Evolutionary conservation across 1,284 basidiomycete genomes (phyloP).

Genomic region (Trametes hirsuta): DNA sequence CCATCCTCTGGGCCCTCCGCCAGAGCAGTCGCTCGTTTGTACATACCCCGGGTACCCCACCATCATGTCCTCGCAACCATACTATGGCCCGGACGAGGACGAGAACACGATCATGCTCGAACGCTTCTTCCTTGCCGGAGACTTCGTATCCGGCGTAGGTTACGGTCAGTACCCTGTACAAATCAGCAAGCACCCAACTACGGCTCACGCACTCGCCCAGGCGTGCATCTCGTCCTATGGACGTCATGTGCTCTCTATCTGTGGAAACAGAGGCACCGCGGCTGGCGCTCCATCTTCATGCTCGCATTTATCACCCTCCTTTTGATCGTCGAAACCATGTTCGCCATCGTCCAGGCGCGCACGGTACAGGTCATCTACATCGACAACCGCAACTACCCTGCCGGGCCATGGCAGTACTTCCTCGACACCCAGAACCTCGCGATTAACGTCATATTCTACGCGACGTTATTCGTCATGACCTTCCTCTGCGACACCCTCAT

Average conservation of each 20-base stretch:
- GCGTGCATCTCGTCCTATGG: conserved; percentile 44
- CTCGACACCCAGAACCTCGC: conserved; percentile 39
- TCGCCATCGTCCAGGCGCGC: conserved; percentile 39
- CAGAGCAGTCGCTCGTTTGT: conserved; percentile 13
- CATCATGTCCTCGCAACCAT: conserved; percentile 16
- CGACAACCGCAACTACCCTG: conserved; percentile 48
- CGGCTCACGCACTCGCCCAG: conserved; percentile 21
- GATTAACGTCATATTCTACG: conserved; percentile 47
- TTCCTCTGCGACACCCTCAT: conserved; percentile 40
- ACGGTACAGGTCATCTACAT: conserved; percentile 44
- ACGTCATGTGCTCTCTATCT: conserved; percentile 41
- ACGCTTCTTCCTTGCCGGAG: conserved; percentile 28
- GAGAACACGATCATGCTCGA: conserved; percentile 20
- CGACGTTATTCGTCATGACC: conserved; percentile 45
- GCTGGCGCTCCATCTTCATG: conserved; percentile 36
- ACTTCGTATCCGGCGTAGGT: conserved; percentile 24
- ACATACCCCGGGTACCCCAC: background rate
- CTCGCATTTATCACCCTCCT: conserved; percentile 45
- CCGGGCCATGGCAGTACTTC: conserved; percentile 44
- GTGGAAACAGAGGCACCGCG: conserved; percentile 40
- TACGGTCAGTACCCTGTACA: conserved; percentile 20
- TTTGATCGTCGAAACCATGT: conserved; percentile 43
- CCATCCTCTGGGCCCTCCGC: conserved; percentile 6
- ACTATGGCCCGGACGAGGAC: conserved; percentile 23
- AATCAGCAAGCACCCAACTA: background rate